Evolutionary conservation across 345 rosid species (phyloP).

Genomic region (Odontarrhena argentea): DNA sequence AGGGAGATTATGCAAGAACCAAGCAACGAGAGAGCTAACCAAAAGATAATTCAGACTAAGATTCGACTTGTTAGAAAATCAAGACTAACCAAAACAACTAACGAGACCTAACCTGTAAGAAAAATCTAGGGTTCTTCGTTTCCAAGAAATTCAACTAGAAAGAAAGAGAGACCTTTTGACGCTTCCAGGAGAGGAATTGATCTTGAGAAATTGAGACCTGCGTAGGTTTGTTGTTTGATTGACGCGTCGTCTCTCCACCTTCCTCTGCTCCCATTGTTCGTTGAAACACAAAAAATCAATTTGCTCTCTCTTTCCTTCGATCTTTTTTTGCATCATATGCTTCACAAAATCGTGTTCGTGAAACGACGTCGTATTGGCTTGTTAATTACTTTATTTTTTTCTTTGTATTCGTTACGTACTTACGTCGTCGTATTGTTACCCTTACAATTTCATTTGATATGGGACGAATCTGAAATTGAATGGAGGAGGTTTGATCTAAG

Average conservation of each 20-base stretch:
- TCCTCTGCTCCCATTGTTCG: slow-evolving; percentile 63
- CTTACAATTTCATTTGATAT: not conserved
- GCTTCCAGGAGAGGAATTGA: slow-evolving; percentile 72
- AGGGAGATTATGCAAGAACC: not conserved
- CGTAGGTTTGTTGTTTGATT: slow-evolving; percentile 30
- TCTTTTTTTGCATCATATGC: not conserved
- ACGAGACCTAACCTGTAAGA: not conserved
- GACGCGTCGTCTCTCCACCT: slow-evolving; percentile 29
- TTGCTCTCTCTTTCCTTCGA: not conserved
- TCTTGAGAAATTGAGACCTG: slow-evolving; percentile 44
- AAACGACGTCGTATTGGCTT: slow-evolving; percentile 16
- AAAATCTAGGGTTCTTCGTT: slow-evolving; percentile 38
- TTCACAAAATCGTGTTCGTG: not conserved
- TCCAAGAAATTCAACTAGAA: not conserved
- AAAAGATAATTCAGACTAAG: too few relatives aligned
- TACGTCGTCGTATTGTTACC: slow-evolving; percentile 16
- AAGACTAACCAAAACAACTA: too few relatives aligned
- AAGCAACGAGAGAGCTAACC: not conserved
- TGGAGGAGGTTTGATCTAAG: slow-evolving; percentile 15
- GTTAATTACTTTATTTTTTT: not conserved
- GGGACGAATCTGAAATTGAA: slow-evolving; percentile 3
- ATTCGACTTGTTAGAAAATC: too few relatives aligned
- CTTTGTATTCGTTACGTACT: not conserved
- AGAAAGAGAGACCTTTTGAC: slow-evolving; percentile 52
- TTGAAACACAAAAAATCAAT: not conserved